Evolutionary conservation across 2,329 filamentous ascomycete genomes (phyloP).

Genomic region (Chaetomiaceae sp.): DNA sequence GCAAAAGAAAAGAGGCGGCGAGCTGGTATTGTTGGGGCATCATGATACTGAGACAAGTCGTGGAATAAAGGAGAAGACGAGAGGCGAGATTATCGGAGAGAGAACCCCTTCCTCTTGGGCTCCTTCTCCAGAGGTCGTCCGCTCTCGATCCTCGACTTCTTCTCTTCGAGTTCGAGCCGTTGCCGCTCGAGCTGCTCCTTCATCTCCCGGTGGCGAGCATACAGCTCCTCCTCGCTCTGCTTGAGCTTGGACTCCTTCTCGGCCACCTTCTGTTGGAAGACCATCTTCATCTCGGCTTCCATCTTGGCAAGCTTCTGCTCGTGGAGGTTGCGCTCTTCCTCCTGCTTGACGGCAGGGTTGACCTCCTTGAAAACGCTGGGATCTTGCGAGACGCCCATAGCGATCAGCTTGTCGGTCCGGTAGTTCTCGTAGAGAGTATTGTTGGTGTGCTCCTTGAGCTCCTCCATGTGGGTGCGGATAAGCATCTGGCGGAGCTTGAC

Average conservation of each 20-base stretch:
- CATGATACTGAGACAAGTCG: slow-evolving; percentile 54
- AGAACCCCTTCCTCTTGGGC: slow-evolving; percentile 99
- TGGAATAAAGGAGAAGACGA: slow-evolving; percentile 25
- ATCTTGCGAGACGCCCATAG: slow-evolving; percentile 98
- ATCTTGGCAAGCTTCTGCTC: slow-evolving; percentile 99
- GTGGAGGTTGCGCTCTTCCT: slow-evolving; percentile 95
- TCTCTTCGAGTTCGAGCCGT: slow-evolving; percentile 92
- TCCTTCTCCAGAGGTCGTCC: slow-evolving; percentile 96
- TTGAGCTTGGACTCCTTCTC: slow-evolving; percentile 99
- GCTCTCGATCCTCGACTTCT: slow-evolving; percentile 93
- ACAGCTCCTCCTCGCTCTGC: slow-evolving; percentile 98
- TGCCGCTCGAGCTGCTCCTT: slow-evolving; percentile 98
- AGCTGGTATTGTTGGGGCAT: slow-evolving; percentile 58
- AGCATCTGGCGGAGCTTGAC: slow-evolving; percentile 99
- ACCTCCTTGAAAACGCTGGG: slow-evolving; percentile 99
- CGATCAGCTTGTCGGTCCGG: slow-evolving; percentile 97
- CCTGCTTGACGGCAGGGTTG: slow-evolving; percentile 99
- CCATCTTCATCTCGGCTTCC: slow-evolving; percentile 99
- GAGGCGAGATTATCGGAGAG: slow-evolving; percentile 68
- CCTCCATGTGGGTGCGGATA: slow-evolving; percentile 99
- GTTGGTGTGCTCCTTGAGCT: slow-evolving; percentile 99
- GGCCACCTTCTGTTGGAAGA: slow-evolving; percentile 99
- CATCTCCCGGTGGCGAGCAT: slow-evolving; percentile 98
- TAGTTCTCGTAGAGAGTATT: slow-evolving; percentile 99
- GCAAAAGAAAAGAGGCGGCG: slow-evolving; percentile 51